Base-by-base conservation (phyloP, 2,329 filamentous ascomycete species). In the Lecanicillium sp. region DNA sequence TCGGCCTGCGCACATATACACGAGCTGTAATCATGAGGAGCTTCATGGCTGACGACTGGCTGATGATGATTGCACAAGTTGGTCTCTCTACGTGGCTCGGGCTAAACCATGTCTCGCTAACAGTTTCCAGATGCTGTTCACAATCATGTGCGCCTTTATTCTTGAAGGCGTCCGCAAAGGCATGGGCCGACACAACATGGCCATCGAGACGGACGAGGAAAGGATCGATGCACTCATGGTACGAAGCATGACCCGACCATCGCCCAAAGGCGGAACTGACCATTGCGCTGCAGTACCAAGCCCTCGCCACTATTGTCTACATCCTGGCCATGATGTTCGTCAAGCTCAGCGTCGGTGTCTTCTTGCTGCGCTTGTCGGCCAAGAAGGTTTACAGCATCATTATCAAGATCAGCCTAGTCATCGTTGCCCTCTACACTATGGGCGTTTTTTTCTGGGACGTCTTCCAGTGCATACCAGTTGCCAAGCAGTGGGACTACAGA, bases 241-340 rank as follows among this genome's bases (percentile, higher is more conserved):
- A 60, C 11, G 46, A 39, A 20, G n/a, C 36, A 33, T 6, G 4
- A n/a, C 19, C 11, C 6, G 19, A 12, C 5, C 32, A 35, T 33
- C 12, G 7, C 9, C 24, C 24, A 36, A 29, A 42, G 20, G 7
- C 6, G n/a, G n/a, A n/a, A n/a, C n/a, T n/a, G n/a, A n/a, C n/a
- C n/a, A n/a, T n/a, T n/a, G n/a, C n/a, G n/a, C 35, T 37, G 27
- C 32, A 75, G 68, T 77, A 69, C 62, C 75, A 78, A 64, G 71
- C 74, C 20, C 55, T 78, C 24, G 71, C 72, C 10, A 73, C 74
- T 1, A 71, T 68, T 6, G 70, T 69, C 2, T 78, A 78, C 48
- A 62, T 78, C 37, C 52, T 71, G 9, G 67, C 75, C 51, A 79
- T 79, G 74, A 71, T 77, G 67, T 71, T 79, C 51, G 71, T 77